Evolutionary conservation across 2,329 filamentous ascomycete genomes (phyloP).

Genomic region (Neonectria hederae): DNA sequence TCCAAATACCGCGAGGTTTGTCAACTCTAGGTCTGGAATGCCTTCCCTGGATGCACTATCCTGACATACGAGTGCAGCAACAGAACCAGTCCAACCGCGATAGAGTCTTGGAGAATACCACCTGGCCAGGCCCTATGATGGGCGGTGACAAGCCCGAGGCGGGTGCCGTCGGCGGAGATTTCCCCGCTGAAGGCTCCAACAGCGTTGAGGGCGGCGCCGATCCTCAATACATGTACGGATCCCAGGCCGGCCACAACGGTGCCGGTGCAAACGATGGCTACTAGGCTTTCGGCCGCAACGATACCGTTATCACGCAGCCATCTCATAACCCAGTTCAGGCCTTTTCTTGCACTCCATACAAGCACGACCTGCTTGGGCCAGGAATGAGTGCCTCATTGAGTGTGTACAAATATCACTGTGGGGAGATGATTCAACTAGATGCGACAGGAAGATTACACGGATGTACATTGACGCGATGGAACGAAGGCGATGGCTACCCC

Average conservation of each 20-base stretch:
- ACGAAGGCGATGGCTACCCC: slow-evolving; percentile 15
- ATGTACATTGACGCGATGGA: slow-evolving; percentile 29
- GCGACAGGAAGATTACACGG: slow-evolving; percentile 23
- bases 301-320: background rate
- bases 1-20: slow-evolving; percentile 97
- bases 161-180: slow-evolving; percentile 48
- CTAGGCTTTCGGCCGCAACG: slow-evolving; percentile 43
- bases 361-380: slow-evolving; percentile 3
- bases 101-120: slow-evolving; percentile 48
- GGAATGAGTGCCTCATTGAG: slow-evolving; percentile 11
- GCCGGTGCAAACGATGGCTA: slow-evolving; percentile 63
- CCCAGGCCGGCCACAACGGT: slow-evolving; percentile 68
- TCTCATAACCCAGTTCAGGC: background rate
- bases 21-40: background rate
- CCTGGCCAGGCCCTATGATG: slow-evolving; percentile 47
- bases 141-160: slow-evolving; percentile 47
- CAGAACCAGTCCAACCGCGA: slow-evolving; percentile 55
- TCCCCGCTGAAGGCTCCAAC: slow-evolving; percentile 51
- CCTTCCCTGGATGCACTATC: slow-evolving; percentile 16
- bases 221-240: slow-evolving; percentile 62
- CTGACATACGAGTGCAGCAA: slow-evolving; percentile 44
- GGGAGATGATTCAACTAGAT: slow-evolving; percentile 21
- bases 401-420: slow-evolving; percentile 28
- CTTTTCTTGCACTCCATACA: background rate
- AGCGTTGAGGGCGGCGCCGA: slow-evolving; percentile 53